phyloP scores from a whole-genome alignment of 2,329 filamentous ascomycete genomes.

The Calonectria hongkongensis region DNA sequence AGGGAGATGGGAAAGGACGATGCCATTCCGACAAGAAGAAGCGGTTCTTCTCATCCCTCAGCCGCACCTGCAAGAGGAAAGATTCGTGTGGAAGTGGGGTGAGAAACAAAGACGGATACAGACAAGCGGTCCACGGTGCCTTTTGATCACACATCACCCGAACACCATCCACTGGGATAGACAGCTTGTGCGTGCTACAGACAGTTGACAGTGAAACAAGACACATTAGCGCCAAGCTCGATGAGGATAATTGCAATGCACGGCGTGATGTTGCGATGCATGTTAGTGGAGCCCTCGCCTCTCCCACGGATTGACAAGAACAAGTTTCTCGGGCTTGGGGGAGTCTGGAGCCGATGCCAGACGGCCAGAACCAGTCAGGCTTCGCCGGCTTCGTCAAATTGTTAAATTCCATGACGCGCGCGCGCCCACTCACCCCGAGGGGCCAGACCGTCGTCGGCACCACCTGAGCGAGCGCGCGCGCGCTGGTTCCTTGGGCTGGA shows the following conservation, averaged over 20 bases:
- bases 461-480: slow-evolving; percentile 2
- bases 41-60: background rate
- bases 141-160: slow-evolving; percentile 29
- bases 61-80: slow-evolving; percentile 3
- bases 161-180: slow-evolving; percentile 15
- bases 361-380: slow-evolving; percentile 17
- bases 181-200: background rate
- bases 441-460: slow-evolving; percentile 28
- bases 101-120: slow-evolving; percentile 1
- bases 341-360: slow-evolving; percentile 34
- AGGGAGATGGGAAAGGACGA: background rate
- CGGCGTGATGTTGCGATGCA: slow-evolving; percentile 34
- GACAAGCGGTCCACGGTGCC: slow-evolving; percentile 18
- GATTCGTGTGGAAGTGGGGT: slow-evolving; percentile 11
- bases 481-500: slow-evolving; percentile 13
- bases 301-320: slow-evolving; percentile 32
- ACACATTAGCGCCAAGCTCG: slow-evolving; percentile 20
- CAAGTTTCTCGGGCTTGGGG: slow-evolving; percentile 31
- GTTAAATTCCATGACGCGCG: slow-evolving; percentile 41
- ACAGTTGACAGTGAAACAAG: slow-evolving; percentile 30
- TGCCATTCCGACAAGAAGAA: slow-evolving; percentile 1
- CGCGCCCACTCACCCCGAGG: slow-evolving; percentile 33
- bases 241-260: slow-evolving; percentile 27
- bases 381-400: slow-evolving; percentile 34
- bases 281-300: slow-evolving; percentile 30